Evolutionary conservation across 1,284 basidiomycete genomes (phyloP).

Genomic region (Malassezia sp.): DNA sequence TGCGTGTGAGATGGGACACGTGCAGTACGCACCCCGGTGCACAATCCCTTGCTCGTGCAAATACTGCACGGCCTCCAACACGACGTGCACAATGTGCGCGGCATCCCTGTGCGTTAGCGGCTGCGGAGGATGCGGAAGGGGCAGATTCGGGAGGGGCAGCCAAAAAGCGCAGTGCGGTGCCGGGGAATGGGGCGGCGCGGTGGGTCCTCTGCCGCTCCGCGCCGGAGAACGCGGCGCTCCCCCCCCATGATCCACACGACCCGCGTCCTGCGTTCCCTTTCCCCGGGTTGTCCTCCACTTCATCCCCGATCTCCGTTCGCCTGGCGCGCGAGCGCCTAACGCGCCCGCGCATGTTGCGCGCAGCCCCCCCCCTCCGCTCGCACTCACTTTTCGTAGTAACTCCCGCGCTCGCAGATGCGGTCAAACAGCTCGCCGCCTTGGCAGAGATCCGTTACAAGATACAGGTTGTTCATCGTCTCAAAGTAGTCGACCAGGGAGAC

Average conservation of each 20-base stretch:
- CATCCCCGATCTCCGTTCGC: too few species aligned
- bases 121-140: conserved; percentile 37
- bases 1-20: conserved; percentile 37
- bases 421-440: conserved; percentile 97
- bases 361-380: too few species aligned
- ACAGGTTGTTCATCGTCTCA: conserved; percentile 80
- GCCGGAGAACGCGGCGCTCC: too few species aligned
- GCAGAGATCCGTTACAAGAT: conserved; percentile 86
- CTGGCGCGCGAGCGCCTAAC: too few species aligned
- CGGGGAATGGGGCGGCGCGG: too few species aligned
- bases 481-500: conserved; percentile 80
- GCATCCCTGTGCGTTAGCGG: too few species aligned
- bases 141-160: background rate
- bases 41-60: conserved; percentile 87
- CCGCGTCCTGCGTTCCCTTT: too few species aligned
- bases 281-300: too few species aligned
- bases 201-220: too few species aligned
- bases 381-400: conserved; percentile 92
- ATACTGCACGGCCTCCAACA: conserved; percentile 76
- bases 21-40: conserved; percentile 70
- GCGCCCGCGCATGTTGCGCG: too few species aligned
- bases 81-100: conserved; percentile 72
- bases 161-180: too few species aligned
- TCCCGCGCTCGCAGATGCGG: conserved; percentile 91
- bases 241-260: too few species aligned